Evolutionary conservation across 495 filamentous ascomycete species (phyloP), one percentile per base, ranked within the genome.

Genomic region (Neohortaea acidophila): DNA sequence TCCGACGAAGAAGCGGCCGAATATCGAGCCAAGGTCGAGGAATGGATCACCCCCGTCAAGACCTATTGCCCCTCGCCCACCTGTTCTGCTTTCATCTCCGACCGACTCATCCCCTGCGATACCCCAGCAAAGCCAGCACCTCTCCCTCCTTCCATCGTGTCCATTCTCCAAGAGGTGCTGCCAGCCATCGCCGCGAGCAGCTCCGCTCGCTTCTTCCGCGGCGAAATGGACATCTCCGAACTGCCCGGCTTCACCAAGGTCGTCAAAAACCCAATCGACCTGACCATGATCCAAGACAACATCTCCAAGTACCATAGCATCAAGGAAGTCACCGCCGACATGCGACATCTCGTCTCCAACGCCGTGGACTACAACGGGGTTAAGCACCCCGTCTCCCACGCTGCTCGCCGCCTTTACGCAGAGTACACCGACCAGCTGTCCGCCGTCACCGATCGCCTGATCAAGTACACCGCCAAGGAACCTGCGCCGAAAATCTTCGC

Each of bases 61-160:
- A 40, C 42, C n/a, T 58, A 58, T 30, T 58, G 55, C 33, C 53
- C 55, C 9, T 39, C 55, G 4, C 52, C 48, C 1, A 46, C 38
- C 9, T 58, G 55, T 39, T 54, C 51, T 2, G 41, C 46, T 6
- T 58, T 58, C 41, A 49, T 58, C 32, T 41, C 55, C 9, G 45
- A 49, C 3, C 36, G 55, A 2, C 40, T 47, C 0, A 33, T 55
- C n/a, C 38, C 40, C 8, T 10, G 9, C 18, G 32, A 22, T 12
- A 6, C 21, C 15, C 26, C 17, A 13, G 19, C 3, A 1, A 20
- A 35, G 20, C 2, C 33, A 32, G 25, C 37, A 20, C n/a, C n/a
- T n/a, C n/a, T n/a, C n/a, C 8, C 17, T 34, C 32, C 4, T 4
- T 20, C 32, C 4, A 9, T 34, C 10, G 11, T 20, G 5, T 17